Percentiles rank a stretch among this genome's conserved stretches.
phyloP scores from a whole-genome alignment of 257 asterid genomes.

The Nicotiana paniculata region DNA sequence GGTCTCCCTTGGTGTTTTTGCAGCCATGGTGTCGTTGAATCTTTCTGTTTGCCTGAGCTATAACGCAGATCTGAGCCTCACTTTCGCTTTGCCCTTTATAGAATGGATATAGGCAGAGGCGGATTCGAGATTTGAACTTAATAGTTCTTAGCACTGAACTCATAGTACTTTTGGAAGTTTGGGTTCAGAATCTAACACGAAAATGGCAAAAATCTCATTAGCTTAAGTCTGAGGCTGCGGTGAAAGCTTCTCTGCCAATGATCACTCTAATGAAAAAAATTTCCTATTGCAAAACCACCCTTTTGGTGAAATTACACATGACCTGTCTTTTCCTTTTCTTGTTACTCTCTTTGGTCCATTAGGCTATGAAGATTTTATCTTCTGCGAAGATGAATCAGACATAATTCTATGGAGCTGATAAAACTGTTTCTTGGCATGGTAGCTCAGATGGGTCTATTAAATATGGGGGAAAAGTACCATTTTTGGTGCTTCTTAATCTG shows the following conservation, averaged over 20 bases:
- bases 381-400: background rate
- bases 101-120: too few relatives aligned
- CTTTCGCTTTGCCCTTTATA: too few relatives aligned
- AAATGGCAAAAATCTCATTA: background rate
- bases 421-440: background rate
- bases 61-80: slow-evolving; percentile 9
- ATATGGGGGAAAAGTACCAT: background rate
- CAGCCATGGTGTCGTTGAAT: slow-evolving; percentile 10
- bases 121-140: too few relatives aligned
- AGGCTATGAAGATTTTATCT: background rate
- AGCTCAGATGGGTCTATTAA: background rate
- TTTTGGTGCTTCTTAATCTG: background rate
- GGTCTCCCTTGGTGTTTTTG: background rate
- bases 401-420: background rate
- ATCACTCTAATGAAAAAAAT: background rate
- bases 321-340: background rate
- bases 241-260: slow-evolving; percentile 13
- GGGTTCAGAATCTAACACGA: too few relatives aligned
- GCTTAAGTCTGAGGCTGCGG: slow-evolving; percentile 19
- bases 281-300: background rate
- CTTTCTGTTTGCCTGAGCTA: background rate
- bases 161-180: too few relatives aligned
- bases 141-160: too few relatives aligned
- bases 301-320: background rate
- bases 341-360: background rate